Evolutionary conservation across 208 protist genomes (phyloP), one percentile per base, ranked within the genome.

Genomic region (Crithidia mellificae): DNA sequence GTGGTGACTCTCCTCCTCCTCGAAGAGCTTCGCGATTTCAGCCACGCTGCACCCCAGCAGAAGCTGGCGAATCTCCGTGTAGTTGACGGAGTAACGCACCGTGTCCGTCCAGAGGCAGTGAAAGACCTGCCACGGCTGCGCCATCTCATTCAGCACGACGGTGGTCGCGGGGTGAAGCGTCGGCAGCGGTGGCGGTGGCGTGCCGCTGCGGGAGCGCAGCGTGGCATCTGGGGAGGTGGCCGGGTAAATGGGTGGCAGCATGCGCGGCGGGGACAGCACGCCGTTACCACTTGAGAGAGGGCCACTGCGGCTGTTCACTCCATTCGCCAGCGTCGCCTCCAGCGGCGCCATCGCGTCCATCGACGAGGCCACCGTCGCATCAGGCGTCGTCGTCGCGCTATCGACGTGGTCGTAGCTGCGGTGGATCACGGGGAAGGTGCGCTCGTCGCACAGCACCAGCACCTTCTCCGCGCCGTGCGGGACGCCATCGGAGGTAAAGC

Each of bases 31-130:
- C 19, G 54, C 38, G 12, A 76, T 47, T 51, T 77, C 69, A n/a
- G 50, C 61, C 22, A 61, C 52, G 30, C 36, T 55, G 49, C 65
- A 77, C 20, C 63, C 50, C n/a, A 80, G 56, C 58, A 85, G 71
- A 25, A 80, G 69, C 53, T 72, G 50, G 0, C 70, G 69, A 19
- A 83, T 53, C 53, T 86, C 73, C 15, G 59, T 57, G 49, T 64
- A 54, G 49, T 79, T 83, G 24, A 77, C 77, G 17, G 72, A 69
- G 63, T 86, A 86, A 12, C 81, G 81, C 41, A 83, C 72, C 29
- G 58, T 68, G 65, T 86, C 81, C 2, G 66, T 51, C 81, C 81
- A 86, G 12, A 86, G 34, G 8, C 47, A 44, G 25, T 68, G 56
- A 14, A 86, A 24, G 25, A 69, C 68, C 39, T 55, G 47, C 68